Conservation (phyloP, 2,329 filamentous ascomycete genomes). For the Elsinoe australis region DNA sequence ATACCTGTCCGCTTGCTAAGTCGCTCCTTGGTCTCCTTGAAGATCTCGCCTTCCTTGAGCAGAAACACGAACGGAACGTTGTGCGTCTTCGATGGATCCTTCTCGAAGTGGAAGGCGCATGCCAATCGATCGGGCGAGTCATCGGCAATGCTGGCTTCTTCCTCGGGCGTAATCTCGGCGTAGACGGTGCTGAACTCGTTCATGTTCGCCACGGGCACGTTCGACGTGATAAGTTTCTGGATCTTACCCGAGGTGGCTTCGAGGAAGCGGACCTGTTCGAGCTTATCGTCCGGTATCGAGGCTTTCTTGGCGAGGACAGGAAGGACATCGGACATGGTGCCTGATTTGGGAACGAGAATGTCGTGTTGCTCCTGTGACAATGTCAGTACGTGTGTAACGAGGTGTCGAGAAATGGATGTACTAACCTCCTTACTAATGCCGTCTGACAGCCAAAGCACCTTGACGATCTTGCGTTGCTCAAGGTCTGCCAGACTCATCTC, state of each 20-base stretch:
- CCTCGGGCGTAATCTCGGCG: constrained; percentile 71
- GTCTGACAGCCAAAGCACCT: constrained; percentile 76
- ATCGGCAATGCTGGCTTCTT: constrained; percentile 44
- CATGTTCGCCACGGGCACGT: constrained; percentile 68
- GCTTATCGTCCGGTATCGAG: constrained; percentile 67
- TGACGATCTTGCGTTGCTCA: constrained; percentile 83
- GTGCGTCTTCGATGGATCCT: constrained; percentile 74
- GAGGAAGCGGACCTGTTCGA: constrained; percentile 67
- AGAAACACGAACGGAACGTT: constrained; percentile 88
- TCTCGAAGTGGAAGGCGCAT: constrained; percentile 85
- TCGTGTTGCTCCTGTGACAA: constrained; percentile 62
- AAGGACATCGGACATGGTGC: constrained; percentile 70
- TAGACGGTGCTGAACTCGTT: constrained; percentile 80
- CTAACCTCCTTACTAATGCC: constrained; percentile 82
- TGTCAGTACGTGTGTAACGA: constrained; percentile 16
- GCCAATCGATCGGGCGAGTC: constrained; percentile 64
- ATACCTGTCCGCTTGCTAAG: constrained; percentile 85
- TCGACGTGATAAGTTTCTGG: constrained; percentile 64
- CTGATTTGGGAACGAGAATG: constrained; percentile 79
- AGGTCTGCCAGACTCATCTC: constrained; percentile 91
- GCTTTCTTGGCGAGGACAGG: constrained; percentile 71
- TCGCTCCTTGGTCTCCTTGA: constrained; percentile 89
- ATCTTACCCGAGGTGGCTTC: constrained; percentile 78
- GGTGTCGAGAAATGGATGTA: constrained; percentile 12
- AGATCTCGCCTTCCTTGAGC: constrained; percentile 74